Base-by-base conservation (phyloP, 495 filamentous ascomycete genomes). In the Tuber microsphaerosporum region DNA sequence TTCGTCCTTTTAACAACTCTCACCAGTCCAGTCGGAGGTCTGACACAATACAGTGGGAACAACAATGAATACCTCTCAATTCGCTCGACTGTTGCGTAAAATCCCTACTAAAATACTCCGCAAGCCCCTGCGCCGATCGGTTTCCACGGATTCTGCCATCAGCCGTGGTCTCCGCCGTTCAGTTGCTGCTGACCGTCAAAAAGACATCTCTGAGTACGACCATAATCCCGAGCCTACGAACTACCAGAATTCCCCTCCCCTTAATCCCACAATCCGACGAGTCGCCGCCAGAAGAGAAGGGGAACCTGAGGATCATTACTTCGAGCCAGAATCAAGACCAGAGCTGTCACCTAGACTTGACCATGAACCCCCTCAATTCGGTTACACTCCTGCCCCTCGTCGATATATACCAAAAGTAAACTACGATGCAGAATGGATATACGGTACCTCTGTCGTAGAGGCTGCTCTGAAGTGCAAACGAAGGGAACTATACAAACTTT, bases 381-480 rank as follows among this genome's bases (percentile, higher is more conserved):
- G 12, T 44, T 82, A 77, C 72, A 70, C n/a, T 10, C 76, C 76
- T 7, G 75, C 71, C 31, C 76, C 74, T 8, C 74, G 74, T 22
- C 74, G 80, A 0, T 61, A 69, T 39, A 76, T 82, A 37, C 61
- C 74, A 8, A 82, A 79, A 45, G 10, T 71, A 20, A 41, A 79
- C 46, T 39, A 71, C 14, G 92, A 94, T 51, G 95, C 94, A 1
- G 91, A 96, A 76, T 98, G 97, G 83, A 87, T 99, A 12, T 98
- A 97, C 81, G 95, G 95, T 20, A 88, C 87, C 22, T 90, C 90
- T 12, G 88, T 91, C 2, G 92, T 97, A n/a, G 89, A 91, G 73
- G 92, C 94, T 10, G 94, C 94, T 1, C 84, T 99, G 31, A 89
- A 86, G 75, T 88, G 89, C 71, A 84, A 85, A 31, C 87, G 88